phyloP scores from a whole-genome alignment of 805 yeast genomes.

The Kodamaea nitidulidarum region DNA sequence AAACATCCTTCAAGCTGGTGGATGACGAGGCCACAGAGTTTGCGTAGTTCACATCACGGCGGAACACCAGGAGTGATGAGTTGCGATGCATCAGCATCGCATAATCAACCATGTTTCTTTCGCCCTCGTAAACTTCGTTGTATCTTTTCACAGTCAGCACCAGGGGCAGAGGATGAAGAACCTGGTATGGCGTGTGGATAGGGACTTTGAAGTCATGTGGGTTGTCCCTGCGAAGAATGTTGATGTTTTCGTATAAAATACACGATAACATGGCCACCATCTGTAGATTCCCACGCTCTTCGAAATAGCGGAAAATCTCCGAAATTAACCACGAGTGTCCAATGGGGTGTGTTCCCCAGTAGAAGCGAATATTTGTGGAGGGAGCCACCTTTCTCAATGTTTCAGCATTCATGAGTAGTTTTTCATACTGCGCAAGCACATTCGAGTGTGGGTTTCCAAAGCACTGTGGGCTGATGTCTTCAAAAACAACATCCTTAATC shows the following conservation, averaged over 20 bases:
- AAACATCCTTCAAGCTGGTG: conserved; percentile 14
- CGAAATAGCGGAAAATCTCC: conserved; percentile 62
- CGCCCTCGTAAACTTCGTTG: conserved; percentile 10
- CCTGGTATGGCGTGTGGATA: conserved; percentile 45
- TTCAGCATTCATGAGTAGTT: no score
- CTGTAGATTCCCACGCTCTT: conserved; percentile 63
- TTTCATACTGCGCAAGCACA: conserved; percentile 10
- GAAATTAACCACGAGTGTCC: conserved; percentile 66
- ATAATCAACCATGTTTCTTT: conserved; percentile 3
- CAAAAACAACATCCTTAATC: conserved; percentile 35
- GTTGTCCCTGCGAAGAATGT: conserved; percentile 16
- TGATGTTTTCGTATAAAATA: conserved; percentile 48
- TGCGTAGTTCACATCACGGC: conserved; percentile 10
- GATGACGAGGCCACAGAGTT: conserved; percentile 16
- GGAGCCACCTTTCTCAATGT: conserved; percentile 6
- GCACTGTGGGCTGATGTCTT: conserved; percentile 14
- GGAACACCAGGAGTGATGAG: conserved; percentile 10
- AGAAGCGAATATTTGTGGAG: conserved; percentile 36
- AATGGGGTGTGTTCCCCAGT: conserved; percentile 81
- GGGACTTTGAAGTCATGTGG: conserved; percentile 32
- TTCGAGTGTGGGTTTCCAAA: conserved; percentile 9
- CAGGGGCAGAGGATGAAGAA: conserved; percentile 28
- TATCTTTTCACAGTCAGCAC: conserved; percentile 13
- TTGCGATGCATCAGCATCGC: conserved; percentile 8
- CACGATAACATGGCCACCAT: conserved; percentile 90